Evolutionary conservation across 2,329 filamentous ascomycete genomes (phyloP).

Genomic region (Clarireedia paspali): DNA sequence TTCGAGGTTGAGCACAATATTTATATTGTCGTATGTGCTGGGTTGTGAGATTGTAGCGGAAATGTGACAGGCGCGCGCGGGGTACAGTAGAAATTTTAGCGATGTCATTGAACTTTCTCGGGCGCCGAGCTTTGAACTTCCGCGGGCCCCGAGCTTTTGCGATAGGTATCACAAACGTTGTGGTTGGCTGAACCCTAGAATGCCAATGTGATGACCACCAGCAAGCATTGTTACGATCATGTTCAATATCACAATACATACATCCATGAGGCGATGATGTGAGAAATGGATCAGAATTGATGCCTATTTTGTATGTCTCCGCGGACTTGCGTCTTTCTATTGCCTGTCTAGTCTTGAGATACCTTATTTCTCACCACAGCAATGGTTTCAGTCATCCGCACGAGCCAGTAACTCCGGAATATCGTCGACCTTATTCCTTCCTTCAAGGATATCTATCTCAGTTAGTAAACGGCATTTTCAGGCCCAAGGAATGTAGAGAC

Average conservation of each 20-base stretch:
- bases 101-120: background rate
- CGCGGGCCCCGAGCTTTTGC: background rate
- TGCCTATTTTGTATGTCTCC: background rate
- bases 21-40: background rate
- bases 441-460: constrained; percentile 59
- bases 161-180: background rate
- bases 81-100: constrained; percentile 2
- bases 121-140: background rate
- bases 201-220: background rate
- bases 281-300: background rate
- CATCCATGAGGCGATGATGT: background rate
- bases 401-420: constrained; percentile 54
- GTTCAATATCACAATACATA: background rate
- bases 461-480: background rate
- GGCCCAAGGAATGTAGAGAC: constrained; percentile 3
- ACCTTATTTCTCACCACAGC: background rate
- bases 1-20: background rate
- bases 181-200: background rate
- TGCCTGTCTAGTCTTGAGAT: background rate
- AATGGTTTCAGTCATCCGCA: constrained; percentile 11
- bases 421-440: constrained; percentile 67
- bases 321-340: constrained; percentile 7
- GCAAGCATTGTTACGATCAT: background rate
- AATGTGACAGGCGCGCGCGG: background rate
- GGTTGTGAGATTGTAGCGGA: constrained; percentile 5